Conservation (phyloP, 495 filamentous ascomycete species). For the Patellaria atrata region DNA sequence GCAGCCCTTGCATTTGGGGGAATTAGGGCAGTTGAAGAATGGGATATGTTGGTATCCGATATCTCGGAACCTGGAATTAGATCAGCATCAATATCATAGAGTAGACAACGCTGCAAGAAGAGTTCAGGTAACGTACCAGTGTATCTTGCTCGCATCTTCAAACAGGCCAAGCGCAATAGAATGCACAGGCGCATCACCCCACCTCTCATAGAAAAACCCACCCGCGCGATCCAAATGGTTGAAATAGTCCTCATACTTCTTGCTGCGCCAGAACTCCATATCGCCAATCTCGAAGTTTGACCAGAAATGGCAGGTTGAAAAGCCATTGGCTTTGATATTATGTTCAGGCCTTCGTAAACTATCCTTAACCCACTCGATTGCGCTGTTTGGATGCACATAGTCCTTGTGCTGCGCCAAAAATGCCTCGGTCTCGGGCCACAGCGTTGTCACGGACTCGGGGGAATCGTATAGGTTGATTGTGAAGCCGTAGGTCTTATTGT, state of each 20-base stretch:
- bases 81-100: background rate
- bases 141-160: slow-evolving; percentile 77
- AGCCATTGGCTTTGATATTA: slow-evolving; percentile 66
- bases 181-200: slow-evolving; percentile 98
- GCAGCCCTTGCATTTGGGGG: slow-evolving; percentile 85
- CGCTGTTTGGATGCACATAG: slow-evolving; percentile 68
- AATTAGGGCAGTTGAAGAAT: slow-evolving; percentile 97
- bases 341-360: slow-evolving; percentile 62
- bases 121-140: slow-evolving; percentile 55
- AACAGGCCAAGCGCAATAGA: slow-evolving; percentile 89
- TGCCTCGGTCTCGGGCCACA: slow-evolving; percentile 91
- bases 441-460: slow-evolving; percentile 63
- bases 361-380: slow-evolving; percentile 78
- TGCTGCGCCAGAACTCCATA: slow-evolving; percentile 85
- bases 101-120: background rate
- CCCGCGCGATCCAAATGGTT: slow-evolving; percentile 87
- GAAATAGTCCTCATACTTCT: slow-evolving; percentile 90
- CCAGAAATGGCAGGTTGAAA: slow-evolving; percentile 99
- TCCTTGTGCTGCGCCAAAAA: slow-evolving; percentile 73
- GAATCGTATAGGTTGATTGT: slow-evolving; percentile 95
- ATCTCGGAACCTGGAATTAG: slow-evolving; percentile 73
- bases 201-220: slow-evolving; percentile 97
- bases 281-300: slow-evolving; percentile 97
- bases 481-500: slow-evolving; percentile 97
- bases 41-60: slow-evolving; percentile 98